These are phyloP conservation scores for Mycena alexandri DNA, from an alignment of 768 basidiomycete genomes.

Conservation along the genomic window DNA sequence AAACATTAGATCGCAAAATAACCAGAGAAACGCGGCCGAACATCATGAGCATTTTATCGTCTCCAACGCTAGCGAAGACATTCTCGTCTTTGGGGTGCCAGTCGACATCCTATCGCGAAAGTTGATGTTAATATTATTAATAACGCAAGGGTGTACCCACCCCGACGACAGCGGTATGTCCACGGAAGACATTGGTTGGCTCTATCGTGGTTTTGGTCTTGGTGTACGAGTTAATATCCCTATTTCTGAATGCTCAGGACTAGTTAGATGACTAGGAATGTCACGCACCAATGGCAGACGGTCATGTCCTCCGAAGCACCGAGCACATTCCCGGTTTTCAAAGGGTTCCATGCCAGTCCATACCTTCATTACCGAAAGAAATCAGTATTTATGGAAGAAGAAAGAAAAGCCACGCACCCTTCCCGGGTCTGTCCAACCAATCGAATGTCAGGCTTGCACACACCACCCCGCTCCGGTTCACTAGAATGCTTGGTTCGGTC, in stretches of 20 bases:
- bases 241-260: conserved; percentile 47
- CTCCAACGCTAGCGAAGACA: conserved; percentile 94
- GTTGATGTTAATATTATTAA: conserved; percentile 10
- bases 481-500: conserved; percentile 97
- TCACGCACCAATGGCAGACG: conserved; percentile 88
- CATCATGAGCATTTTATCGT: conserved; percentile 96
- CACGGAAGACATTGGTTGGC: conserved; percentile 85
- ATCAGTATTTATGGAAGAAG: conserved; percentile 5
- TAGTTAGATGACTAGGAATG: conserved; percentile 3
- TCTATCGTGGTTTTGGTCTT: conserved; percentile 86
- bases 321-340: conserved; percentile 85
- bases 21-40: conserved; percentile 54
- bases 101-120: conserved; percentile 83
- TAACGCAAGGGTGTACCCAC: conserved; percentile 59
- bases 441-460: conserved; percentile 91
- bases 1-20: conserved; percentile 8
- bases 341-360: conserved; percentile 93
- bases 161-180: conserved; percentile 93
- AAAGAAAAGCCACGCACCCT: conserved; percentile 70
- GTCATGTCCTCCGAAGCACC: conserved; percentile 97
- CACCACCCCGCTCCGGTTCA: conserved; percentile 87
- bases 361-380: conserved; percentile 67
- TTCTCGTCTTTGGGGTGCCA: conserved; percentile 90
- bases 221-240: conserved; percentile 93
- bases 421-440: conserved; percentile 92